Evolutionary conservation across 306 rosid genomes (phyloP).

Genomic region (Medicago ruthenica): DNA sequence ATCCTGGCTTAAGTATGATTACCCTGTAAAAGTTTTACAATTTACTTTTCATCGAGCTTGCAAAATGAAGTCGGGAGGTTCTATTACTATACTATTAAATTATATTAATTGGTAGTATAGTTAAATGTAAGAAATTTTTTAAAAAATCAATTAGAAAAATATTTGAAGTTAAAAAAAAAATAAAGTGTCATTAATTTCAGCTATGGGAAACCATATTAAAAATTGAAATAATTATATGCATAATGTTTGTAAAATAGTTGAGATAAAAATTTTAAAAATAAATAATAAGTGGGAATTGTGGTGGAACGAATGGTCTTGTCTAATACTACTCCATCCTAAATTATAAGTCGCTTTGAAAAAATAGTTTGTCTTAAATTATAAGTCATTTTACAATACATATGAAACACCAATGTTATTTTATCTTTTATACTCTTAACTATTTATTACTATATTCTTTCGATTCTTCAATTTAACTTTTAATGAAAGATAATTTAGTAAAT

Average conservation of each 20-base stretch:
- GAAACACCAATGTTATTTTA: too few species aligned
- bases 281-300: neutral
- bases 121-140: neutral
- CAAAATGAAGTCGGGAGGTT: constrained; percentile 10
- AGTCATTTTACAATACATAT: too few species aligned
- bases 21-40: constrained; percentile 28
- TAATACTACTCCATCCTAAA: too few species aligned
- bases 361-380: too few species aligned
- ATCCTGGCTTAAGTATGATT: constrained; percentile 29
- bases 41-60: neutral
- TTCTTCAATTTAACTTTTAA: too few species aligned
- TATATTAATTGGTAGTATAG: neutral
- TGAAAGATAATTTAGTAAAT: too few species aligned
- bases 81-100: neutral
- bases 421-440: too few species aligned
- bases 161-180: neutral
- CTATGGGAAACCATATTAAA: too few species aligned
- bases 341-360: too few species aligned
- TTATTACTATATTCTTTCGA: too few species aligned
- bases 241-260: neutral
- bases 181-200: neutral
- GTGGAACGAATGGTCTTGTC: neutral
- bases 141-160: neutral
- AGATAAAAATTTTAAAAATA: neutral
- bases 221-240: neutral